phyloP scores from a whole-genome alignment of 1,284 basidiomycete species.

The Ustilago xerochloae region DNA sequence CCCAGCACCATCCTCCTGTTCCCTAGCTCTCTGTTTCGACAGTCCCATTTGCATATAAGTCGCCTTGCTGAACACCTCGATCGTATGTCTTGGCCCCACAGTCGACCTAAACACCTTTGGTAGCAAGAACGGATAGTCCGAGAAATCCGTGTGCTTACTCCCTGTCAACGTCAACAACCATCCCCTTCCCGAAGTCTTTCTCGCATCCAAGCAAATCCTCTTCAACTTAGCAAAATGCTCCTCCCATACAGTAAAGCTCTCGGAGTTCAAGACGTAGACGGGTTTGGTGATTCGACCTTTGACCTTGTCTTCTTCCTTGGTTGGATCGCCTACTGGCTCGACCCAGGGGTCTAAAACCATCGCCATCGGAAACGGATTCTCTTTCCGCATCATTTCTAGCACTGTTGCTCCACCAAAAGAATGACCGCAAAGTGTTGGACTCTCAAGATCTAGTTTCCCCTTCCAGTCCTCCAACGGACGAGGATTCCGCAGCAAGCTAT shows the following conservation, averaged over 20 bases:
- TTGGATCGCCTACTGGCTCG: conserved; percentile 54
- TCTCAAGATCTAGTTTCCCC: conserved; percentile 54
- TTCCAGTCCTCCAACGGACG: conserved; percentile 46
- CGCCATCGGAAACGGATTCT: conserved; percentile 40
- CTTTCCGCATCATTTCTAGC: conserved; percentile 47
- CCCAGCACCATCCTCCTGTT: conserved; percentile 14
- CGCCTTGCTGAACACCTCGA: conserved; percentile 44
- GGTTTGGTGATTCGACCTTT: conserved; percentile 38
- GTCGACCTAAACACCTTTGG: conserved; percentile 59
- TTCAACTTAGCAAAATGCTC: conserved; percentile 50
- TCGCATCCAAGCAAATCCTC: conserved; percentile 45
- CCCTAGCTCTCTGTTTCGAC: conserved; percentile 25
- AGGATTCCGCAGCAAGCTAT: conserved; percentile 15
- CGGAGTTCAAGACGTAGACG: conserved; percentile 58
- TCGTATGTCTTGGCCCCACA: conserved; percentile 42
- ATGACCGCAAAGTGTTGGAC: conserved; percentile 55
- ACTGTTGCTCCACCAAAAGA: conserved; percentile 66
- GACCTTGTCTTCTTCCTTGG: conserved; percentile 32
- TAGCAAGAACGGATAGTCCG: conserved; percentile 57
- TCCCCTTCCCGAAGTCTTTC: conserved; percentile 36
- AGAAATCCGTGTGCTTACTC: conserved; percentile 58
- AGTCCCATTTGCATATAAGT: conserved; percentile 52
- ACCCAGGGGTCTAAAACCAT: conserved; percentile 61
- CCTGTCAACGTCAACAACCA: conserved; percentile 61
- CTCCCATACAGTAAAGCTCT: conserved; percentile 53